These are phyloP conservation scores for Diplodia seriata DNA, from an alignment of 2,329 filamentous ascomycete genomes.

Conservation along the genomic window DNA sequence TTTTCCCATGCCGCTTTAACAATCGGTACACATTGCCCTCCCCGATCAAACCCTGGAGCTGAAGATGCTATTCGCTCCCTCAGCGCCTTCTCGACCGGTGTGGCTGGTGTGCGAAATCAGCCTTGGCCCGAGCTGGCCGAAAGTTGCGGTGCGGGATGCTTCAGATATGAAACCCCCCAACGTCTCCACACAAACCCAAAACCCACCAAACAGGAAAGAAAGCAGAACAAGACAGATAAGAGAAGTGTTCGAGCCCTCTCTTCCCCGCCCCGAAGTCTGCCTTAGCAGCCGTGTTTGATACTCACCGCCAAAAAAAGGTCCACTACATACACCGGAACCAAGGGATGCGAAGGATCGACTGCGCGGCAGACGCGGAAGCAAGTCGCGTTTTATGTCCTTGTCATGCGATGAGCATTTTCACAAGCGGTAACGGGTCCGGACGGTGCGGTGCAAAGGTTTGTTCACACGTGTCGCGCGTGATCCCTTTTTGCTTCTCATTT, in stretches of 20 bases:
- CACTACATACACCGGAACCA: not conserved
- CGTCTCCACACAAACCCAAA: not conserved
- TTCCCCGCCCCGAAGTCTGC: not conserved
- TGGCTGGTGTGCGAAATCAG: slow-evolving; percentile 19
- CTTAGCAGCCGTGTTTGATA: not conserved
- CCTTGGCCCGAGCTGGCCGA: slow-evolving; percentile 12
- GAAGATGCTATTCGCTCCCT: no score
- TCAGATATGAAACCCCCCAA: slow-evolving; percentile 9
- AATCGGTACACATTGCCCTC: no score
- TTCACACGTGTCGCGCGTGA: no score
- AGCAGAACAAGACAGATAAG: not conserved
- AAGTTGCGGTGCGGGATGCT: slow-evolving; percentile 24
- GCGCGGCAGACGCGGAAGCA: not conserved
- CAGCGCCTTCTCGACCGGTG: not conserved
- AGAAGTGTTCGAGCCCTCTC: not conserved
- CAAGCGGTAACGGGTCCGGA: no score
- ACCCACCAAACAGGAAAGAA: not conserved
- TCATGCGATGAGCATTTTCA: not conserved
- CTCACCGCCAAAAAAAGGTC: not conserved
- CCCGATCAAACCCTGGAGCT: no score
- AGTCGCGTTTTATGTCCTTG: not conserved
- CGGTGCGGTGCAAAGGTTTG: no score
- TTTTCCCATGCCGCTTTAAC: slow-evolving; percentile 14
- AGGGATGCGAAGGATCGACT: not conserved
- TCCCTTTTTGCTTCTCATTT: no score